Percentiles rank a stretch among this genome's conserved stretches.
Evolutionary conservation across 306 rosid species (phyloP).

Genomic region (Malus orientalis): DNA sequence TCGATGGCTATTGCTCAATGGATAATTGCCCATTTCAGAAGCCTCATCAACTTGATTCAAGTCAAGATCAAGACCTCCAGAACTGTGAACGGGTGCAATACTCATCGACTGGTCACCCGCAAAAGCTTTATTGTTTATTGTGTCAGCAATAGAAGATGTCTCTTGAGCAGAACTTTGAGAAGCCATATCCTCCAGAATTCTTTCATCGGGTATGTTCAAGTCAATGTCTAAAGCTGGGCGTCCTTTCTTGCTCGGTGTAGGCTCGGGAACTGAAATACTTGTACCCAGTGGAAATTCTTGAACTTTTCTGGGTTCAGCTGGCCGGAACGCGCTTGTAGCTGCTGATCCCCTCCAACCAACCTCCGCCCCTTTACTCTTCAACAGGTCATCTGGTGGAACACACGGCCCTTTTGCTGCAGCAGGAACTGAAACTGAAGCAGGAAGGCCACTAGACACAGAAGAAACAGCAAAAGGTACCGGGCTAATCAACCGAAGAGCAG

Average conservation of each 20-base stretch:
- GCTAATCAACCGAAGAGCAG: constrained; percentile 34
- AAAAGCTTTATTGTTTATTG: constrained; percentile 15
- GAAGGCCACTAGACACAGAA: constrained; percentile 32
- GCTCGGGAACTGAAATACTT: constrained; percentile 9
- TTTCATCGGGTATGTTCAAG: constrained; percentile 65
- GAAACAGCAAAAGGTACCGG: constrained; percentile 46
- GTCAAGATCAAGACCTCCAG: constrained; percentile 73
- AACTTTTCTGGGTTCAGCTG: constrained; percentile 71
- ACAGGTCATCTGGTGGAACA: constrained; percentile 51
- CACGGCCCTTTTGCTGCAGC: constrained; percentile 67
- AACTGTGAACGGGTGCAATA: constrained; percentile 23
- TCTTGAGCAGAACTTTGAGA: constrained; percentile 21
- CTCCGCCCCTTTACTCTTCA: constrained; percentile 59
- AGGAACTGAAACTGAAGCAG: constrained; percentile 55
- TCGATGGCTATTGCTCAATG: constrained; percentile 22
- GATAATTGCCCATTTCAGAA: constrained; percentile 43
- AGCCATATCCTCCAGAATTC: constrained; percentile 47
- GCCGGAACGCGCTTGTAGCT: constrained; percentile 84
- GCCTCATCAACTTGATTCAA: constrained; percentile 49
- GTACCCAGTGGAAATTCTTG: constrained; percentile 28
- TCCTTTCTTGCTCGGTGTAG: constrained; percentile 27
- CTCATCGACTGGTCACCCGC: constrained; percentile 1
- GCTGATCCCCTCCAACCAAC: constrained; percentile 84
- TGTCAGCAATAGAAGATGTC: constrained; percentile 10
- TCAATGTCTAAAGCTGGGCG: constrained; percentile 55